Percentiles rank a stretch among this genome's conserved stretches.
These are phyloP conservation scores for Ceratobasidium sp. DNA, from an alignment of 1,284 basidiomycete species.

Conservation along the genomic window DNA sequence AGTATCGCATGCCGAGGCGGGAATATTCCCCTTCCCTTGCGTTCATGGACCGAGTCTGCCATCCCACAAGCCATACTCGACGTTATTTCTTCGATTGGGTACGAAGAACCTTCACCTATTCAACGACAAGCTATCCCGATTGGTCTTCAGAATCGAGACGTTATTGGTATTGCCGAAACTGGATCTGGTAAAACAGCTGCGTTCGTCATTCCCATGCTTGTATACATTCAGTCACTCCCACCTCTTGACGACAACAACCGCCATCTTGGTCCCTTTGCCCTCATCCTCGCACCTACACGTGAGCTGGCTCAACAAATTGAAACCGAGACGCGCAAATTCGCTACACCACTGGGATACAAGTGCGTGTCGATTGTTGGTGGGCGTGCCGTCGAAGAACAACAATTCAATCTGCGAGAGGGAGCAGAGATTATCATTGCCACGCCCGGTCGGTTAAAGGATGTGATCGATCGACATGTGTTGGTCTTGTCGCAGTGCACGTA, in stretches of 20 bases:
- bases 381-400: conserved; percentile 94
- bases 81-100: conserved; percentile 89
- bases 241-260: conserved; percentile 89
- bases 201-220: conserved; percentile 97
- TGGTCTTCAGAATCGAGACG: conserved; percentile 92
- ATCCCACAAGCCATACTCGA: conserved; percentile 84
- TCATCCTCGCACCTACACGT: conserved; percentile 95
- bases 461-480: conserved; percentile 93
- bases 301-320: conserved; percentile 99
- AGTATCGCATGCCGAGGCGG: conserved; percentile 93
- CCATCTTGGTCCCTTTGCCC: conserved; percentile 90
- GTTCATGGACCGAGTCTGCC: conserved; percentile 88
- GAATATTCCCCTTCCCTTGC: conserved; percentile 88
- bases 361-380: conserved; percentile 99
- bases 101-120: conserved; percentile 96
- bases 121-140: conserved; percentile 99
- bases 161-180: conserved; percentile 98
- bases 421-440: conserved; percentile 99
- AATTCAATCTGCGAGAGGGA: conserved; percentile 93
- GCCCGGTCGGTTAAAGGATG: conserved; percentile 96
- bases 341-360: conserved; percentile 82
- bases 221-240: conserved; percentile 89
- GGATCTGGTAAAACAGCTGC: conserved; percentile 99
- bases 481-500: conserved; percentile 97
- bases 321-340: conserved; percentile 90